Evolutionary conservation across 495 filamentous ascomycete species (phyloP), one percentile per base, ranked within the genome.

Genomic region (Pseudevernia furfuracea): DNA sequence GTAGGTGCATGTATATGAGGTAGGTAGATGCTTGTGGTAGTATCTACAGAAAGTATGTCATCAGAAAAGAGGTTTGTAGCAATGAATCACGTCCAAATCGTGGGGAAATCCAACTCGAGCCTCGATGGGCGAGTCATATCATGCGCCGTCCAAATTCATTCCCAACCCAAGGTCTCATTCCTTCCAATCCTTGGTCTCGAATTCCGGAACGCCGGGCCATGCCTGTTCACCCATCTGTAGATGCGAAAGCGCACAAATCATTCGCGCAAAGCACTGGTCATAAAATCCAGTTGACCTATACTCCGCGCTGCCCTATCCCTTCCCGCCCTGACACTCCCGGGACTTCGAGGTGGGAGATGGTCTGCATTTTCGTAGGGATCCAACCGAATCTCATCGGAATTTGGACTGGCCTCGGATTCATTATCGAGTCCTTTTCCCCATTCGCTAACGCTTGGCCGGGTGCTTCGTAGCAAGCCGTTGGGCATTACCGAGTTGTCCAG

Each of bases 341-440:
- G 62, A 36, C 64, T 67, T 56, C 49, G 43, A 21, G 63, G 59
- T 46, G 37, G 59, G 8, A n/a, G 63, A 25, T 57, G 59, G 11
- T 28, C 44, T n/a, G 53, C 2, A 21, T 55, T 46, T 30, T 69
- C 67, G 48, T 69, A 71, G 28, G 69, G 69, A 61, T 69, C 62
- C n/a, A 71, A 66, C 23, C 58, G 49, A 9, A 69, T 61, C 53
- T 71, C 69, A 14, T 69, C 67, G 39, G 64, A 69, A 23, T 52
- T 63, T 4, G 69, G 69, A 39, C 67, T 71, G 9, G 55, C 36
- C n/a, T 69, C 48, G 25, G 11, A 15, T 25, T 52, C 69, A 57
- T 64, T 69, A 37, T 71, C 69, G 30, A 67, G 67, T 37, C 69
- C 69, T 30, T 69, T 65, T n/a, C 67, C 69, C 69, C 69, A 71